Conservation (phyloP, 2,329 filamentous ascomycete genomes). For the Pseudocercospora crystallina region DNA sequence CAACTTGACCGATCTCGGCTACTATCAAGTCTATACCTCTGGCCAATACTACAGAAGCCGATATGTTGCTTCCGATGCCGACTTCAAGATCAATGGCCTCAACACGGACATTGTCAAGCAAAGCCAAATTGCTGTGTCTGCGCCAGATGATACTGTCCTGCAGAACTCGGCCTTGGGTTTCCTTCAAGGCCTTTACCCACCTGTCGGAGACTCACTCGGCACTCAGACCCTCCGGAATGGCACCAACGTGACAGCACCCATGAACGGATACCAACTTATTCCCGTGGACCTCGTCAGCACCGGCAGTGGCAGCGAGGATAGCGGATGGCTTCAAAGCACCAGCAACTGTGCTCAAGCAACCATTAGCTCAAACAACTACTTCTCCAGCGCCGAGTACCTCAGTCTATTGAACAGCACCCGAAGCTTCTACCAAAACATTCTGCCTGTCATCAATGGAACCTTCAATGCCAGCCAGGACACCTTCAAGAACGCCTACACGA, state of each 20-base stretch:
- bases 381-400: conserved; percentile 52
- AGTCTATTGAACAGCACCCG: conserved; percentile 49
- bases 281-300: conserved; percentile 67
- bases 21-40: conserved; percentile 69
- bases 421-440: conserved; percentile 54
- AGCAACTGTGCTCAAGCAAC: conserved; percentile 57
- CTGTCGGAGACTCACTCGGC: conserved; percentile 56
- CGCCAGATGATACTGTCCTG: conserved; percentile 70
- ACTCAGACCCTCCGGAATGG: conserved; percentile 70
- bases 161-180: conserved; percentile 79
- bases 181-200: conserved; percentile 83
- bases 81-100: conserved; percentile 64
- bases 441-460: conserved; percentile 53
- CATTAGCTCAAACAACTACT: conserved; percentile 61
- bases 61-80: conserved; percentile 66
- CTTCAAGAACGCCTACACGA: conserved; percentile 66
- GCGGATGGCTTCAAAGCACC: conserved; percentile 59
- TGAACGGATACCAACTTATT: conserved; percentile 82
- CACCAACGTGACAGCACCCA: conserved; percentile 62
- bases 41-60: conserved; percentile 74
- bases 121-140: conserved; percentile 68
- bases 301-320: conserved; percentile 60
- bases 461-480: conserved; percentile 50
- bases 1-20: conserved; percentile 75
- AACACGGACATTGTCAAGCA: conserved; percentile 65